Percentiles rank a stretch among this genome's conserved stretches.
Conservation (phyloP, 2,329 filamentous ascomycete species). For the Tolypocladium cylindrosporum region DNA sequence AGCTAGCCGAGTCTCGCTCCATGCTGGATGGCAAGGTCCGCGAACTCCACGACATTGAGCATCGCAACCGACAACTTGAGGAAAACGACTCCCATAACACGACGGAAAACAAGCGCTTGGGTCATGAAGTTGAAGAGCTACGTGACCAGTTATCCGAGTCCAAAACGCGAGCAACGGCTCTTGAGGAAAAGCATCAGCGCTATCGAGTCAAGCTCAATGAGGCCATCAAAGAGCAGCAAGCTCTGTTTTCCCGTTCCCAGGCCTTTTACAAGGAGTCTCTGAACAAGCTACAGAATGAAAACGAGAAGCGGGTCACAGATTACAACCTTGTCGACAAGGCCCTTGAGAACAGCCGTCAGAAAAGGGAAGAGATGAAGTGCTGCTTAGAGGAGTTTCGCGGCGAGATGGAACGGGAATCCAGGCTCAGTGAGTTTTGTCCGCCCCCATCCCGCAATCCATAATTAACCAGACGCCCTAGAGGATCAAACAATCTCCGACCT, state of each 20-base stretch:
- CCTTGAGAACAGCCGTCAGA: constrained; percentile 16
- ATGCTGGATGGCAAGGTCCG: constrained; percentile 10
- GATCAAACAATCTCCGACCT: constrained; percentile 13
- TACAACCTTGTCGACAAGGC: constrained; percentile 14
- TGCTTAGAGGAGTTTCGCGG: constrained; percentile 17
- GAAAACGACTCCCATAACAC: constrained; percentile 10
- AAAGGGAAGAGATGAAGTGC: constrained; percentile 20
- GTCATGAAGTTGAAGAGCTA: constrained; percentile 16
- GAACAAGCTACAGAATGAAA: constrained; percentile 22
- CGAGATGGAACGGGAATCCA: constrained; percentile 10
- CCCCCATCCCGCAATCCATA: neutral
- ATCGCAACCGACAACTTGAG: constrained; percentile 14
- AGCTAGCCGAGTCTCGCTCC: constrained; percentile 7
- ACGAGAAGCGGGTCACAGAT: constrained; percentile 11
- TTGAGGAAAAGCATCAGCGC: constrained; percentile 23
- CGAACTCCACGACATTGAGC: constrained; percentile 13
- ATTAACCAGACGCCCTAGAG: constrained; percentile 10
- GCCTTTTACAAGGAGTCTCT: constrained; percentile 22
- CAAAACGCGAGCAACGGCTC: constrained; percentile 7
- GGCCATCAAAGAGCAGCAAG: constrained; percentile 35
- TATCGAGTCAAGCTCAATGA: constrained; percentile 32
- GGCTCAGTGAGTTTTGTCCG: constrained; percentile 12
- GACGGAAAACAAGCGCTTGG: constrained; percentile 15
- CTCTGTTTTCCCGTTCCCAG: constrained; percentile 25
- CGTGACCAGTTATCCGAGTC: constrained; percentile 14